A percentile compares a stretch with the other conserved stretches of the same genome.
These are phyloP conservation scores for Albugo candida DNA, from an alignment of 352 stramenopile species.

Conservation along the genomic window DNA sequence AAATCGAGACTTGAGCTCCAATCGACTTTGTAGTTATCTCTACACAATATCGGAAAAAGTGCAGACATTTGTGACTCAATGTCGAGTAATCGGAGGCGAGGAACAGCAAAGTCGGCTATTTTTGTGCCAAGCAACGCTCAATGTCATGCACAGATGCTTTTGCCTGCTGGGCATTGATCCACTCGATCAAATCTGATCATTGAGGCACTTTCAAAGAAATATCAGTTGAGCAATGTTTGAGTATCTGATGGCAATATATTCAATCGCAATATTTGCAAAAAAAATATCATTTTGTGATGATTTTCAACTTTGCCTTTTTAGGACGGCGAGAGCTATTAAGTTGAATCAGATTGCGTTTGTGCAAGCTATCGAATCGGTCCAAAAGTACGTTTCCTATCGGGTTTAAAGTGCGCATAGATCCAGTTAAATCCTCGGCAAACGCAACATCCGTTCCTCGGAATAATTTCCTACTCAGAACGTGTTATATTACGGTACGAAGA, in stretches of 20 bases:
- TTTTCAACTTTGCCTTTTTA: constrained; percentile 54
- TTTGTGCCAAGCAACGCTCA: constrained; percentile 88
- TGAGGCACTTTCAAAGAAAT: not conserved
- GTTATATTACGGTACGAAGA: not conserved
- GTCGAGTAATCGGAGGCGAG: constrained; percentile 87
- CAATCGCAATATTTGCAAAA: constrained; percentile 2
- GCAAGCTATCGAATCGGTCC: constrained; percentile 70
- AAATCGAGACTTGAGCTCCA: constrained; percentile 89
- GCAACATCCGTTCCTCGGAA: constrained; percentile 42
- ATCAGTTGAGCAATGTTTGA: constrained; percentile 1
- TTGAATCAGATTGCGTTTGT: constrained; percentile 76
- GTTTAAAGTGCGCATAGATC: constrained; percentile 54
- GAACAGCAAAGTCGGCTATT: constrained; percentile 93
- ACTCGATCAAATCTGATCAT: constrained; percentile 85
- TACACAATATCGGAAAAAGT: constrained; percentile 94
- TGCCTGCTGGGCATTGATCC: constrained; percentile 85
- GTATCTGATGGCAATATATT: constrained; percentile 5
- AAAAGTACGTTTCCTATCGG: constrained; percentile 62
- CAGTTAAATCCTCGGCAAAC: constrained; percentile 64
- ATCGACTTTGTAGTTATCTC: constrained; percentile 96
- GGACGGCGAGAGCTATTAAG: constrained; percentile 39
- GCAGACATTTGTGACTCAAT: constrained; percentile 97
- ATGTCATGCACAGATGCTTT: constrained; percentile 90
- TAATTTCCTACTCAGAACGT: constrained; percentile 28
- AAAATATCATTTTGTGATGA: constrained; percentile 28